phyloP scores from a whole-genome alignment of 2,329 filamentous ascomycete species.

The Hymenoscyphus scutula region DNA sequence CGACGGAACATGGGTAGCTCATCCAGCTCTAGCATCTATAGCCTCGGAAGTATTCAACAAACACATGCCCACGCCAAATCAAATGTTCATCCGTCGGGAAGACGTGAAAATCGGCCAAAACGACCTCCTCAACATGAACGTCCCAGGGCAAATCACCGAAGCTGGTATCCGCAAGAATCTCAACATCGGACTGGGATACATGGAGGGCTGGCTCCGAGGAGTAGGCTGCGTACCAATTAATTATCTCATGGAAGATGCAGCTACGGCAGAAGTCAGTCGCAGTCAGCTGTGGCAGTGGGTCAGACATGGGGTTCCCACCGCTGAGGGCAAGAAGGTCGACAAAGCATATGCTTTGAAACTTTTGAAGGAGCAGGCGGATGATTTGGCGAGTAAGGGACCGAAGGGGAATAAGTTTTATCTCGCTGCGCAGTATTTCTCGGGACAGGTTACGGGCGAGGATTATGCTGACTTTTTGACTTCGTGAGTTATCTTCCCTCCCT shows the following conservation, averaged over 20 bases:
- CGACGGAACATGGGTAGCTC: constrained; percentile 95
- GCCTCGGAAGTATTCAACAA: constrained; percentile 94
- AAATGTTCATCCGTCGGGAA: constrained; percentile 86
- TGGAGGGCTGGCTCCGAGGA: constrained; percentile 97
- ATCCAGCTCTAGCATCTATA: constrained; percentile 86
- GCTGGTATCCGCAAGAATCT: constrained; percentile 96
- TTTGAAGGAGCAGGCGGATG: constrained; percentile 79
- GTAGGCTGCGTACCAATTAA: constrained; percentile 97
- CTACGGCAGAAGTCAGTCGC: constrained; percentile 92
- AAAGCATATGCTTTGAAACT: constrained; percentile 87
- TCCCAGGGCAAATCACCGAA: constrained; percentile 88
- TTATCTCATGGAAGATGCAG: constrained; percentile 97
- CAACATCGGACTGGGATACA: constrained; percentile 93
- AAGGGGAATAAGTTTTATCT: constrained; percentile 90
- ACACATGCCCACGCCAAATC: constrained; percentile 98
- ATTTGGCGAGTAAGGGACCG: constrained; percentile 69
- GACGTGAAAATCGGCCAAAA: constrained; percentile 83
- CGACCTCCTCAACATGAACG: constrained; percentile 97
- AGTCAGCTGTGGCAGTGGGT: constrained; percentile 98
- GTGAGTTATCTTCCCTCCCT: constrained; percentile 49
- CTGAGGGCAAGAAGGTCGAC: constrained; percentile 88
- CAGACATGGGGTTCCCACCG: constrained; percentile 68
- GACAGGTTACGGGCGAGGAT: constrained; percentile 93
- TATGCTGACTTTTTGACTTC: constrained; percentile 94
- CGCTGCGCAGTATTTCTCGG: constrained; percentile 87